Conservation (phyloP, 352 stramenopile genomes). For the Phytopythium delawarense region DNA sequence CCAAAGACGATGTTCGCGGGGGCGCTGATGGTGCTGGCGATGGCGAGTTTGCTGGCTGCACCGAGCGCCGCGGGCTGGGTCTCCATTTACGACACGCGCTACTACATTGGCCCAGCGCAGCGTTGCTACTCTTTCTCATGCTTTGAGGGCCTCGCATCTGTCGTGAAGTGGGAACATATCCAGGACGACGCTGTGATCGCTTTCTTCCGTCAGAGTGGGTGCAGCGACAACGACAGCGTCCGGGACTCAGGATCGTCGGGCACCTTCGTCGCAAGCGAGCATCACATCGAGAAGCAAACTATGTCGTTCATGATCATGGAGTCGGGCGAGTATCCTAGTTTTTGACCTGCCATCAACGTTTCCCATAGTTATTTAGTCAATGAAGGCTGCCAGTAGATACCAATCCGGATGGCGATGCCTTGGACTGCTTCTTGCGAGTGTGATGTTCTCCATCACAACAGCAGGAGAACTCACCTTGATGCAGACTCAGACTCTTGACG, state of each 20-base stretch:
- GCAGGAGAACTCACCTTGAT: too few species aligned
- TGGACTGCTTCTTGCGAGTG: too few species aligned
- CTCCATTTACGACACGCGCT: not conserved
- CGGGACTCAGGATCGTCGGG: too few species aligned
- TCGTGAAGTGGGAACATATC: not conserved
- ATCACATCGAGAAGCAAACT: not conserved
- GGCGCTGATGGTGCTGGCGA: not conserved
- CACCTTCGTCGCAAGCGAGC: not conserved
- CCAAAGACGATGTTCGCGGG: too few species aligned
- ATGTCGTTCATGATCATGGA: not conserved
- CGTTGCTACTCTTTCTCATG: conserved; percentile 5
- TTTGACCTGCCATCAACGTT: too few species aligned
- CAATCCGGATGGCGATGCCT: too few species aligned
- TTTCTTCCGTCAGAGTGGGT: not conserved
- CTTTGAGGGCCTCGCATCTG: not conserved
- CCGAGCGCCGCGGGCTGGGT: not conserved
- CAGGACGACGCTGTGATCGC: not conserved
- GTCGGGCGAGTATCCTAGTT: not conserved
- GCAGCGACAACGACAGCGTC: not conserved
- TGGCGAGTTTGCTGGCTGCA: not conserved
- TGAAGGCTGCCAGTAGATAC: too few species aligned
- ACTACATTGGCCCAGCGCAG: not conserved
- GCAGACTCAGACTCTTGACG: too few species aligned
- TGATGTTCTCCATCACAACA: too few species aligned
- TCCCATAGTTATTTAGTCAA: too few species aligned